Evolutionary conservation across 805 yeast species (phyloP).

Genomic region (Kodamaea leandrae): DNA sequence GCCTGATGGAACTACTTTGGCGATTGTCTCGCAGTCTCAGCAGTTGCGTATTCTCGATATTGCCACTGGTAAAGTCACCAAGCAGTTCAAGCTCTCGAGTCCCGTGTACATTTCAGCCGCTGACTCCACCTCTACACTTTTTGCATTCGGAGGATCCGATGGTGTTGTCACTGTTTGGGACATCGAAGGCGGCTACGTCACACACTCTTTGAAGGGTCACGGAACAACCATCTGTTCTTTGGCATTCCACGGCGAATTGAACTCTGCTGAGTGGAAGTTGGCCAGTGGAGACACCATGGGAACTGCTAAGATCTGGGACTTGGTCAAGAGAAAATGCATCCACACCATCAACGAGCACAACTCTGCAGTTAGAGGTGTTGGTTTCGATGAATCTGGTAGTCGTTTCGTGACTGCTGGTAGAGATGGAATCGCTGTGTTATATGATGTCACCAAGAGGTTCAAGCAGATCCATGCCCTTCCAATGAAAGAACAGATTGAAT

Average conservation of each 20-base stretch:
- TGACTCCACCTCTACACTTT: conserved; percentile 78
- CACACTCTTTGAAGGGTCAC: conserved; percentile 92
- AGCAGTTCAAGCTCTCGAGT: conserved; percentile 61
- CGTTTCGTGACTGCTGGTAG: conserved; percentile 80
- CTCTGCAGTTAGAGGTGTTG: conserved; percentile 83
- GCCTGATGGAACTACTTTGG: conserved; percentile 69
- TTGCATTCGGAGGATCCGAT: conserved; percentile 94
- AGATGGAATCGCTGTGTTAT: conserved; percentile 70
- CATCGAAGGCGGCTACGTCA: conserved; percentile 78
- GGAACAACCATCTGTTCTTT: conserved; percentile 83
- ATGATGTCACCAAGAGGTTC: conserved; percentile 47
- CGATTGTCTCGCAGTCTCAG: conserved; percentile 79
- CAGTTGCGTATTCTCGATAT: conserved; percentile 66
- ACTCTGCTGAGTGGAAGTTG: conserved; percentile 68
- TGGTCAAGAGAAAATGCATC: conserved; percentile 71
- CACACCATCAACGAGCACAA: conserved; percentile 70
- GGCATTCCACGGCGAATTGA: conserved; percentile 67
- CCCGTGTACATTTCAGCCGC: conserved; percentile 77
- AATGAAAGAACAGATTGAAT: conserved; percentile 68
- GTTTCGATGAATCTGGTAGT: conserved; percentile 52
- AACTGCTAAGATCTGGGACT: conserved; percentile 53
- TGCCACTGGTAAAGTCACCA: conserved; percentile 38
- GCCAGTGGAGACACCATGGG: conserved; percentile 70
- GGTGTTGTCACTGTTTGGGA: conserved; percentile 93
- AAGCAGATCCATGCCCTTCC: conserved; percentile 68